Evolutionary conservation across 192 early-diverging fungal genomes (phyloP), one percentile per base, ranked within the genome.

Genomic region (Linnemannia schmuckeri): DNA sequence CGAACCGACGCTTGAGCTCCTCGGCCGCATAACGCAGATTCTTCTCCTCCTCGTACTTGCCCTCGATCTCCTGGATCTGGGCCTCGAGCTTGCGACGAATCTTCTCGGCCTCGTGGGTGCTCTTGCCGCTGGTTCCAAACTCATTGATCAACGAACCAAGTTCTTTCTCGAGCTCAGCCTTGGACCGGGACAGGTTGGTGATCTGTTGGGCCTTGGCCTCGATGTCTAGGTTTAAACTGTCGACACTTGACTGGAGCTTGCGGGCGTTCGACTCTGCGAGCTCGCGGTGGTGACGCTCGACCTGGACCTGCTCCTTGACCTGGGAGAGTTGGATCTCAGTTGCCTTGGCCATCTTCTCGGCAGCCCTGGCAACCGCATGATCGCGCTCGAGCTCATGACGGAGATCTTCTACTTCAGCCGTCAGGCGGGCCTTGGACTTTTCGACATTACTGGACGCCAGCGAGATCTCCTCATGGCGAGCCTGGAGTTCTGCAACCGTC

Each of bases 41-140:
- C 70, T 92, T 89, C 77, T 96, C 95, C 44, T 92, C 92, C 72
- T 95, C 94, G n/a, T 91, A 93, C 22, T 82, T 86, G 91, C 90
- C 49, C 52, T 90, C 86, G 35, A 97, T 85, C 49, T 94, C 94
- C 3, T 90, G 91, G 18, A 95, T 88, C 37, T 88, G 88, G 10
- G 85, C 75, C 77, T 96, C 93, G 22, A 97, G 89, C 37, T 92
- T 87, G 24, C 92, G 91, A 74, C 93, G 91, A 7, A 92, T 66
- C 76, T 93, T 94, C 78, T 95, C 94, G 37, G 96, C 90, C 74
- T 96, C 95, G 75, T 96, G 96, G 33, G 94, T 88, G 80, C 95
- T 96, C 85, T 93, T 85, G 15, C 90, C 91, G 33, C 93, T 95
- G 77, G 94, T 94, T 55, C 96, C 96, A 55, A 95, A 92, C 78